Conservation (phyloP, 495 filamentous ascomycete species). For the Aspergillus coremiiformis region DNA sequence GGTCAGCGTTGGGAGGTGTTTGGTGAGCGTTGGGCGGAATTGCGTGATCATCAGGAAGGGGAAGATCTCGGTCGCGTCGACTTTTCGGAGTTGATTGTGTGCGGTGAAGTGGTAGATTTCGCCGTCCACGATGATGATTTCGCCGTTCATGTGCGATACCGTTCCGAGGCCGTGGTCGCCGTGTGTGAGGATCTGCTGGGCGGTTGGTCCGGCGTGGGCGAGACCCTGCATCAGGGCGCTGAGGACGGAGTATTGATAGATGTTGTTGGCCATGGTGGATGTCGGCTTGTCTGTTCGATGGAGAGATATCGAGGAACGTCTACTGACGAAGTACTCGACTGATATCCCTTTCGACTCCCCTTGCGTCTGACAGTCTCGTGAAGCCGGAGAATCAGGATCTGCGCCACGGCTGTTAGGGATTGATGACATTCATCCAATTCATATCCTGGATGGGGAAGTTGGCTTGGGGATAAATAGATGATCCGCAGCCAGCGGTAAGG, state of each 20-base stretch:
- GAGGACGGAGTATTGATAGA: conserved; percentile 46
- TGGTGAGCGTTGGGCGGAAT: conserved; percentile 7
- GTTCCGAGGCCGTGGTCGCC: conserved; percentile 48
- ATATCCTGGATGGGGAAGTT: too few relatives aligned
- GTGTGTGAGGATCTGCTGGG: conserved; percentile 29
- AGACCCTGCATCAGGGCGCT: conserved; percentile 48
- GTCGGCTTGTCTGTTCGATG: too few relatives aligned
- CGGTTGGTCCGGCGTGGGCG: conserved; percentile 30
- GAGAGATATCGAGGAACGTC: too few relatives aligned
- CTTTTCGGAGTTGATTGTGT: not conserved
- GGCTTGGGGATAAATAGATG: too few relatives aligned
- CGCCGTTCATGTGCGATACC: conserved; percentile 41
- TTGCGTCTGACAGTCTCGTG: too few relatives aligned
- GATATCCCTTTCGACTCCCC: too few relatives aligned
- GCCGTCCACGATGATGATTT: conserved; percentile 45
- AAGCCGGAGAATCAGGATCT: too few relatives aligned
- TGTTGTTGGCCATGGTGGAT: conserved; percentile 20
- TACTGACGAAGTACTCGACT: too few relatives aligned
- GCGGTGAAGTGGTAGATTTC: conserved; percentile 34
- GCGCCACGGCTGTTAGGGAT: too few relatives aligned
- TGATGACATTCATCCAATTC: too few relatives aligned
- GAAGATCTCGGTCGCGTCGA: not conserved
- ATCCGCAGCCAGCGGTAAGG: too few relatives aligned
- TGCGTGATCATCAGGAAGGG: conserved; percentile 7
- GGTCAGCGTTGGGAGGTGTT: not conserved